Base-by-base conservation (phyloP, 1,284 basidiomycete genomes). In the Athelia sp. region DNA sequence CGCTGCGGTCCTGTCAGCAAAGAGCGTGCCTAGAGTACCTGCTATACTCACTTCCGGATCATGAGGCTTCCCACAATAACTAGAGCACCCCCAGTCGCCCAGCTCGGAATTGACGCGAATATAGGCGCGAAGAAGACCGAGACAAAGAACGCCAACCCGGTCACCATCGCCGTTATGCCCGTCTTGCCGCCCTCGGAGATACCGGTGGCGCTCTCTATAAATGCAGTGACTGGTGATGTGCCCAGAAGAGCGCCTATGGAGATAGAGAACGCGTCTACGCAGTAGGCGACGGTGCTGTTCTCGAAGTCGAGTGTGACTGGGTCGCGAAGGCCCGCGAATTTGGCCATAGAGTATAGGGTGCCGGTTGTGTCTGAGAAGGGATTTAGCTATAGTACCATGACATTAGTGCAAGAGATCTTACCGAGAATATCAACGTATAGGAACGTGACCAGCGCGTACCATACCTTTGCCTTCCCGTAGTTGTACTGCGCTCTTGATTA, bases 61-160 rank as follows among this genome's bases (percentile, higher is more conserved):
- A 95, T 95, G 63, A 94, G 73, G 22, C 86, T 88, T 21, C 92
- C 92, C 34, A 93, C 91, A 52, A 95, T 87, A 52, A 92, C 80
- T 44, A 95, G 73, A 3, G 91, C 90, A 51, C 90, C 87, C 4
- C 92, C 92, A 0, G 92, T 95, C 1, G 92, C 91, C 89, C 91
- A 95, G 0, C 82, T 60, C 0, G 92, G 92, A 54, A 95, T 90
- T 17, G 85, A 89, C 15, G 90, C 87, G 56, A 95, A 93, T 61
- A 95, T 88, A 3, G 92, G 92, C 11, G 91, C 82, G 60, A 95
- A 95, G 78, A 95, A 95, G 52, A 94, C 74, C 3, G 82, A 88
- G 51, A 94, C 68, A 66, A 94, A 89, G 78, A 95, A 94, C 60
- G 83, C 79, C 52, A 93, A 63, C 1, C 87, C 83, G 1, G 82